Base-by-base conservation (phyloP, 257 asterid species). In the Dorcoceras hygrometricum region DNA sequence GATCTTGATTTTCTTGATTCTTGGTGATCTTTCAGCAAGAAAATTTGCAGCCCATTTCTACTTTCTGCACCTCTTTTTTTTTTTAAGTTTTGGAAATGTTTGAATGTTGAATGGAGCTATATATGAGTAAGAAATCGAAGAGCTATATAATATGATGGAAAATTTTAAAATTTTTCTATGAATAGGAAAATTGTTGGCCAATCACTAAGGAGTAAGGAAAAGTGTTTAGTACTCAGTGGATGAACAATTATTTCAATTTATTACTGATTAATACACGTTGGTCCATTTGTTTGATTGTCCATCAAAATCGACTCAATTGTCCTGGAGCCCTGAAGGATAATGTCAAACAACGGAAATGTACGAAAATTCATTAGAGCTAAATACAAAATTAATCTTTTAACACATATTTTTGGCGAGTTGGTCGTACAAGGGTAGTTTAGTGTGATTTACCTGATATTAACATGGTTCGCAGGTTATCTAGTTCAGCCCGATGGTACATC, bases 1-100 rank as follows among this genome's bases (percentile, higher is more conserved):
- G 23, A 81, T 71, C 64, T 80, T 72, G 3, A 75, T 68, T 10
- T 7, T 81, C 56, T 39, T 75, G 66, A 67, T n/a, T 34, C 27
- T 16, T 72, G 81, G 72, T 23, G 68, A 59, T 73, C 66, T 31
- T 50, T 62, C 55, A n/a, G 29, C 36, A 66, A 59, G 77, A 70
- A 31, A 66, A 59, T 50, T 50, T 29, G 60, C 76, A 66, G 14
- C 68, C 68, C 75, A 75, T 75, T 36, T 3, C 6, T 4, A 12
- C 20, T 43, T 43, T 43, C 7, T 0, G 53, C 53, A 16, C 2
- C 3, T 6, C 0, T 31, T 12, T 43, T 12, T 12, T 43, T 43
- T 12, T 12, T 3, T 0, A 0, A 43, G 1, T 2, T 1, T 43
- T 43, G 46, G 19, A 3, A 4, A 14, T 43, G 19, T 39, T 39